Evolutionary conservation across 2,329 filamentous ascomycete genomes (phyloP).

Genomic region (Pseudocercospora pini-densiflorae): DNA sequence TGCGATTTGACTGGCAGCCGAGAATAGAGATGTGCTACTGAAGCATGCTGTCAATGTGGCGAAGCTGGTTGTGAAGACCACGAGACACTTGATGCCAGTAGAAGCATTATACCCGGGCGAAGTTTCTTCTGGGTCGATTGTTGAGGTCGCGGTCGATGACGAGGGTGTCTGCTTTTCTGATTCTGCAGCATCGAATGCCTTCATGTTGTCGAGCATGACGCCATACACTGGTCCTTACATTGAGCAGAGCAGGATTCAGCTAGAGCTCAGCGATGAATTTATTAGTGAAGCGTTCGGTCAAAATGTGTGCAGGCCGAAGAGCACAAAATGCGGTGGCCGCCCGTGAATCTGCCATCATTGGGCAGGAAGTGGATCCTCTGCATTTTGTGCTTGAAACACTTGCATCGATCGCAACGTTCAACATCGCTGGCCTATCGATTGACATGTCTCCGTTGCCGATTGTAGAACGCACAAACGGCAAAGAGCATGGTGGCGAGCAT

Average conservation of each 20-base stretch:
- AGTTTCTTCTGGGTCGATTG: slow-evolving; percentile 19
- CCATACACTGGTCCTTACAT: not conserved
- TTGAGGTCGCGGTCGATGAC: slow-evolving; percentile 13
- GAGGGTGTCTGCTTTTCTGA: slow-evolving; percentile 20
- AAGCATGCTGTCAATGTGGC: slow-evolving; percentile 75
- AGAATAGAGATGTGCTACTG: slow-evolving; percentile 71
- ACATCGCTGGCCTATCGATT: no score
- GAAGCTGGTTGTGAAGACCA: slow-evolving; percentile 70
- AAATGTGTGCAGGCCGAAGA: not conserved
- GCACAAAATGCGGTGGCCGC: not conserved
- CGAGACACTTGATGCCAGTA: slow-evolving; percentile 57
- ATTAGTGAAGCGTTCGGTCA: no score
- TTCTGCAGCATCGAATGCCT: not conserved
- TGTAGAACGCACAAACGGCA: no score
- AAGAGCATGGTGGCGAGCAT: no score
- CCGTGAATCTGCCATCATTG: not conserved
- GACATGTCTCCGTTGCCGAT: no score
- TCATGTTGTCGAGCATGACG: not conserved
- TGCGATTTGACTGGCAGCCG: slow-evolving; percentile 73
- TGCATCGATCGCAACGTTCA: no score
- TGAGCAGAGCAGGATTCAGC: not conserved
- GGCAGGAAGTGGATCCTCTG: not conserved
- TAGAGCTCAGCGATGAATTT: no score
- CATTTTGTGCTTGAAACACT: not conserved
- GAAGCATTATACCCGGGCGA: slow-evolving; percentile 27